These are phyloP conservation scores for Trypanosoma melophagium DNA, from an alignment of 208 protist species.

Conservation along the genomic window DNA sequence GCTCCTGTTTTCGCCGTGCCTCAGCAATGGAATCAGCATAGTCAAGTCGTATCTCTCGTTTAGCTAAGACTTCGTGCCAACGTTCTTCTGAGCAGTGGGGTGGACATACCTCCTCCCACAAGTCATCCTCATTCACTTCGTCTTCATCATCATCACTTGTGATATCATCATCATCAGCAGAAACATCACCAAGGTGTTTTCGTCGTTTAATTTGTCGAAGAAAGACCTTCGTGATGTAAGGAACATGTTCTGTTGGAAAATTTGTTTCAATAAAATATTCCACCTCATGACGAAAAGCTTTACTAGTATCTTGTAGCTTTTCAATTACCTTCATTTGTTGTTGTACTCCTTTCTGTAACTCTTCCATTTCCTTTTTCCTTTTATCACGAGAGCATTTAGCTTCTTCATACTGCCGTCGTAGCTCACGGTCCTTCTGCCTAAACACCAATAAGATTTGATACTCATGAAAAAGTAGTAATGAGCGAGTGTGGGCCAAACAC, in stretches of 20 bases:
- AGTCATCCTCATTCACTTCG: conserved; percentile 84
- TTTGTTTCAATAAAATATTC: conserved; percentile 83
- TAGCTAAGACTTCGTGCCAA: conserved; percentile 86
- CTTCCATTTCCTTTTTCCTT: conserved; percentile 55
- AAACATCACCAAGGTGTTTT: conserved; percentile 40
- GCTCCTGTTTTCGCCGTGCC: conserved; percentile 39
- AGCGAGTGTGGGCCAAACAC: conserved; percentile 89
- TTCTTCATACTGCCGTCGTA: conserved; percentile 58
- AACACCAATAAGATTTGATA: conserved; percentile 94
- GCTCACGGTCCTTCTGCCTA: conserved; percentile 85
- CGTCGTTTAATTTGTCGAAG: conserved; percentile 92
- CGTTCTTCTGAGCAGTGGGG: conserved; percentile 74
- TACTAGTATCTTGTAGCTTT: conserved; percentile 62
- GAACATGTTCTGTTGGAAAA: conserved; percentile 62
- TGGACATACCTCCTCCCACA: conserved; percentile 91
- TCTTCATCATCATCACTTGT: conserved; percentile 71
- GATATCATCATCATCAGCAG: conserved; percentile 70
- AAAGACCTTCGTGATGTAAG: conserved; percentile 90
- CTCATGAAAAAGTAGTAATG: conserved; percentile 94
- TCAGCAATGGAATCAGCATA: conserved; percentile 82
- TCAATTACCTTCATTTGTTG: conserved; percentile 58
- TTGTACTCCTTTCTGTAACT: conserved; percentile 54
- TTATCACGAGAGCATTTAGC: conserved; percentile 62
- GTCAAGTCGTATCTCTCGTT: conserved; percentile 91
- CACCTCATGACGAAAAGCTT: conserved; percentile 71